Conservation (phyloP, 352 stramenopile species). For the Phytophthora pinifolia region DNA sequence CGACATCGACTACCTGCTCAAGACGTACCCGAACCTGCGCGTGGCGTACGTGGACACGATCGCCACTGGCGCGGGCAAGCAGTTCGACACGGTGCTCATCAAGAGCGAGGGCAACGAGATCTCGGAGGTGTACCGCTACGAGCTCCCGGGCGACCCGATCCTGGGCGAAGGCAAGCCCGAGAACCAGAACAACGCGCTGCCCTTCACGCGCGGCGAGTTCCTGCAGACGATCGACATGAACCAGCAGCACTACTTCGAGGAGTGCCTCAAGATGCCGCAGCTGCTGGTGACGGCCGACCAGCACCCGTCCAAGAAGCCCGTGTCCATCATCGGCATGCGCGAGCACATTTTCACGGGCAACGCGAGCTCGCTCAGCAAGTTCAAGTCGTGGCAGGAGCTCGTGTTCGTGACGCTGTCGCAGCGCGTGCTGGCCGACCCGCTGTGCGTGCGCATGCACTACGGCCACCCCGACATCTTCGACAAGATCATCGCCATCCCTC, state of each 20-base stretch:
- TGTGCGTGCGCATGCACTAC: slow-evolving; percentile 82
- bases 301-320: slow-evolving; percentile 68
- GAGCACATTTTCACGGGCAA: slow-evolving; percentile 86
- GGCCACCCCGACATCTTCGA: slow-evolving; percentile 84
- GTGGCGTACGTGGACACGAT: slow-evolving; percentile 83
- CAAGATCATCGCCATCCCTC: slow-evolving; percentile 69
- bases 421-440: slow-evolving; percentile 72
- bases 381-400: slow-evolving; percentile 79
- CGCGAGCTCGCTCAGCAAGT: slow-evolving; percentile 75
- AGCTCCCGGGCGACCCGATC: slow-evolving; percentile 78
- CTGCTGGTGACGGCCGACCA: slow-evolving; percentile 63
- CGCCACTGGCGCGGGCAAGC: slow-evolving; percentile 29
- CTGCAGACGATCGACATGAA: slow-evolving; percentile 93
- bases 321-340: slow-evolving; percentile 84
- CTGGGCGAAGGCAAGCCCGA: slow-evolving; percentile 87
- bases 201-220: slow-evolving; percentile 85
- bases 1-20: slow-evolving; percentile 76
- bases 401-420: slow-evolving; percentile 83
- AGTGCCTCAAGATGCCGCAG: slow-evolving; percentile 85
- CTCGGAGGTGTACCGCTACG: slow-evolving; percentile 73
- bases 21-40: slow-evolving; percentile 77
- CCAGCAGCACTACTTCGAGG: slow-evolving; percentile 89
- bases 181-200: slow-evolving; percentile 89
- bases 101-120: slow-evolving; percentile 72
- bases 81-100: slow-evolving; percentile 72